These are phyloP conservation scores for Wallacemonas rigidus DNA, from an alignment of 208 protist genomes.

Conservation along the genomic window DNA sequence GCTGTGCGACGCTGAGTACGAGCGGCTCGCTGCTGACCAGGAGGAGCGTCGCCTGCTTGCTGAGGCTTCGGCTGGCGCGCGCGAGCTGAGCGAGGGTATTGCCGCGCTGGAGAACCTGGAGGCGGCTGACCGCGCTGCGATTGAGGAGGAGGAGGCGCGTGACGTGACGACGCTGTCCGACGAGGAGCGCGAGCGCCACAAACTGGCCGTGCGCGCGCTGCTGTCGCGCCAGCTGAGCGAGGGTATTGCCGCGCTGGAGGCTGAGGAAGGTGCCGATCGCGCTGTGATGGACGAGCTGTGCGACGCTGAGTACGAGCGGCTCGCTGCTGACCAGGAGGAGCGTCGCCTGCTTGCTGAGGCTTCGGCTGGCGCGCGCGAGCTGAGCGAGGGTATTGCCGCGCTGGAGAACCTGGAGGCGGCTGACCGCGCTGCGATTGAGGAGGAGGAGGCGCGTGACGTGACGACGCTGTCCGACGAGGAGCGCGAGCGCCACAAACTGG, in stretches of 20 bases:
- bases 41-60: conserved; percentile 14
- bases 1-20: not conserved
- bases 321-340: conserved; percentile 4
- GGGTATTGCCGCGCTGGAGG: conserved; percentile 7
- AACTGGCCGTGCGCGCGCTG: conserved; percentile 16
- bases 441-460: conserved; percentile 1
- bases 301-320: not conserved
- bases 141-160: not conserved
- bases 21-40: not conserved
- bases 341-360: conserved; percentile 6
- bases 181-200: conserved; percentile 3
- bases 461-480: not conserved
- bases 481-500: conserved; percentile 6
- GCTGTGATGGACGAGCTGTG: not conserved
- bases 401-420: conserved; percentile 16
- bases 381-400: conserved; percentile 1
- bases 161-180: not conserved
- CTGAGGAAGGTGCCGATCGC: conserved; percentile 11
- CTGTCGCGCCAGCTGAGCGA: conserved; percentile 11
- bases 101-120: conserved; percentile 15
- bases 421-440: conserved; percentile 5
- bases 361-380: conserved; percentile 12
- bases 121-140: conserved; percentile 9
- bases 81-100: conserved; percentile 5
- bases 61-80: conserved; percentile 6